phyloP scores from a whole-genome alignment of 2,329 filamentous ascomycete genomes.

The Sclerotinia borealis region DNA sequence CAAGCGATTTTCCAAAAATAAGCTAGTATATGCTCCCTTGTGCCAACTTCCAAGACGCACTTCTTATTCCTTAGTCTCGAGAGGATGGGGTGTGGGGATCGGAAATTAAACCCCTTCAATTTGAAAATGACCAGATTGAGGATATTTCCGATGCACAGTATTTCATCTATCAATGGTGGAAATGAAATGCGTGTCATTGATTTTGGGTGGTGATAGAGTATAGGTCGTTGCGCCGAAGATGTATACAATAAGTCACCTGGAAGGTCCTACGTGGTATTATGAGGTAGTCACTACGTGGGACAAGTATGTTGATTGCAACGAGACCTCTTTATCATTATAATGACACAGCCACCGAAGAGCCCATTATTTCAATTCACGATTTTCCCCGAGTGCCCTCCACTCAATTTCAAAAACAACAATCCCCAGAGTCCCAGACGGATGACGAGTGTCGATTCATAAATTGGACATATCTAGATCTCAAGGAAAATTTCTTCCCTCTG shows the following conservation, averaged over 20 bases:
- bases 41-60: background rate
- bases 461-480: background rate
- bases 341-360: too few species aligned
- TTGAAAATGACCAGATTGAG: too few species aligned
- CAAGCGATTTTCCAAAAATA: background rate
- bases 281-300: background rate
- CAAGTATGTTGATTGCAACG: too few species aligned
- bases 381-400: too few species aligned
- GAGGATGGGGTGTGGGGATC: background rate
- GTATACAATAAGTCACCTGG: background rate
- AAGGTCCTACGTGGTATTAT: too few species aligned
- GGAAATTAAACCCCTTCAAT: background rate
- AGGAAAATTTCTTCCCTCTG: background rate
- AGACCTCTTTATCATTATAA: too few species aligned
- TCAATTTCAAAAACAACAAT: too few species aligned
- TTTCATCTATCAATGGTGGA: background rate
- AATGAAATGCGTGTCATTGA: background rate
- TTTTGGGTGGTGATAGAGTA: background rate
- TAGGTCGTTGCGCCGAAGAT: too few species aligned
- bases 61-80: background rate
- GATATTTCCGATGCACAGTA: background rate
- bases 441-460: background rate
- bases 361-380: too few species aligned
- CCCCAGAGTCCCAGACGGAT: background rate
- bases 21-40: background rate